phyloP scores from a whole-genome alignment of 1,284 basidiomycete genomes.

The Lentinus polychrous region DNA sequence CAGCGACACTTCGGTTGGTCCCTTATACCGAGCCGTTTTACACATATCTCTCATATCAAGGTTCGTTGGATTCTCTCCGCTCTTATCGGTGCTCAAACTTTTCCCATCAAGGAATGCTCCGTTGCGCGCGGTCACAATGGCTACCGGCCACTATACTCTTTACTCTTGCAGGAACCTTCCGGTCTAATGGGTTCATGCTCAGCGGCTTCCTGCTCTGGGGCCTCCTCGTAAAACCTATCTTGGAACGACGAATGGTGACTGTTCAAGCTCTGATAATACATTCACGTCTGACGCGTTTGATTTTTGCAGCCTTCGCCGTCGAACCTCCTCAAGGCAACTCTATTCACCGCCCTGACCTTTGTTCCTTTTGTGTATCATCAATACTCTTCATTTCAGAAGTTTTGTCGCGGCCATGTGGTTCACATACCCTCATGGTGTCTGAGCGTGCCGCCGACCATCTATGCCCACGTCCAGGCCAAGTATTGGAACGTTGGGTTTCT shows the following conservation, averaged over 20 bases:
- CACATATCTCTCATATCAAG: constrained; percentile 72
- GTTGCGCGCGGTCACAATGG: constrained; percentile 44
- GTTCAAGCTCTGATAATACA: not conserved
- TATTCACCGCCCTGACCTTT: constrained; percentile 41
- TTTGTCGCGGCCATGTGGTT: constrained; percentile 40
- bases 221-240: constrained; percentile 45
- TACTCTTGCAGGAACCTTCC: constrained; percentile 58
- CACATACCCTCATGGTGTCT: constrained; percentile 56
- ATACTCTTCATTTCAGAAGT: constrained; percentile 51
- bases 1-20: constrained; percentile 62
- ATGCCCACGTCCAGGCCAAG: constrained; percentile 74
- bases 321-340: constrained; percentile 27
- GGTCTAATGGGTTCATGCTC: constrained; percentile 80
- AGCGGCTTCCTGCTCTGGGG: constrained; percentile 73
- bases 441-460: constrained; percentile 57
- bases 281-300: constrained; percentile 5
- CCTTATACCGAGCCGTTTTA: constrained; percentile 86
- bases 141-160: constrained; percentile 55
- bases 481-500: constrained; percentile 91
- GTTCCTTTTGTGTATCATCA: constrained; percentile 73
- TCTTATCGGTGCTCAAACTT: constrained; percentile 4
- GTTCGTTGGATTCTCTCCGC: constrained; percentile 28
- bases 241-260: constrained; percentile 29
- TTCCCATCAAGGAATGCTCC: constrained; percentile 50
- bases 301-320: constrained; percentile 27